Conservation (phyloP, 768 basidiomycete genomes). For the Coprinopsis cinerea region DNA sequence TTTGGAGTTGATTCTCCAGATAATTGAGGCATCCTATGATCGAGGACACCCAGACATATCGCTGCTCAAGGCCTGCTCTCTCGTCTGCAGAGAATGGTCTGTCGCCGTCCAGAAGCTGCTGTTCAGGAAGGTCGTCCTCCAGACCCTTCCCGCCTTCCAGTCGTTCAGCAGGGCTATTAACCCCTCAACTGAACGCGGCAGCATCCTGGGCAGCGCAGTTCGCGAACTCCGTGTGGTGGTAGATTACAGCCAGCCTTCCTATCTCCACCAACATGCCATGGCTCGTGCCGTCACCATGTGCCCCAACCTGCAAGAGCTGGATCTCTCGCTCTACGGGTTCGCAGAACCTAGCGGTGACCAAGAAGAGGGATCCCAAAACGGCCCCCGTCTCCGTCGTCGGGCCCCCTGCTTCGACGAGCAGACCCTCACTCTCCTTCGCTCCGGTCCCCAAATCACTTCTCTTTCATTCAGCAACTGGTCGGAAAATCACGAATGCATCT, state of each 20-base stretch:
- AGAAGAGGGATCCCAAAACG: slow-evolving; percentile 24
- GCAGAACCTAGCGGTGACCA: slow-evolving; percentile 35
- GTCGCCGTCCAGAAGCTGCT: slow-evolving; percentile 57
- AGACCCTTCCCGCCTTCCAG: slow-evolving; percentile 45
- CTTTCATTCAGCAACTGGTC: slow-evolving; percentile 72
- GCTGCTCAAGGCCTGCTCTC: slow-evolving; percentile 48
- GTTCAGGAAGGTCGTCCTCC: slow-evolving; percentile 51
- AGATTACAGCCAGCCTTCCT: slow-evolving; percentile 62
- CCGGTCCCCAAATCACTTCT: slow-evolving; percentile 47
- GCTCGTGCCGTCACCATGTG: slow-evolving; percentile 53
- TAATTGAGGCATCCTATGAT: slow-evolving; percentile 53
- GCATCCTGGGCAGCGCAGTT: slow-evolving; percentile 48
- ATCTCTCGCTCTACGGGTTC: slow-evolving; percentile 54
- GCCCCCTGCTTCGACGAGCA: slow-evolving; percentile 50
- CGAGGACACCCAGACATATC: slow-evolving; percentile 22
- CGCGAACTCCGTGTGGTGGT: slow-evolving; percentile 48
- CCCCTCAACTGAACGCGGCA: slow-evolving; percentile 39
- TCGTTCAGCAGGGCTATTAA: slow-evolving; percentile 51
- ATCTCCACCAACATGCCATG: slow-evolving; percentile 51
- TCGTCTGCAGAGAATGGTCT: slow-evolving; percentile 67
- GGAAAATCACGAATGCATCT: slow-evolving; percentile 47
- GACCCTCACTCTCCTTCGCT: slow-evolving; percentile 44
- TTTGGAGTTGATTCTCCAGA: slow-evolving; percentile 55
- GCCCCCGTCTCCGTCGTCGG: slow-evolving; percentile 39
- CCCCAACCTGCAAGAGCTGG: slow-evolving; percentile 51